phyloP scores from a whole-genome alignment of 495 filamentous ascomycete genomes.

The Hypomontagnella monticulosa region DNA sequence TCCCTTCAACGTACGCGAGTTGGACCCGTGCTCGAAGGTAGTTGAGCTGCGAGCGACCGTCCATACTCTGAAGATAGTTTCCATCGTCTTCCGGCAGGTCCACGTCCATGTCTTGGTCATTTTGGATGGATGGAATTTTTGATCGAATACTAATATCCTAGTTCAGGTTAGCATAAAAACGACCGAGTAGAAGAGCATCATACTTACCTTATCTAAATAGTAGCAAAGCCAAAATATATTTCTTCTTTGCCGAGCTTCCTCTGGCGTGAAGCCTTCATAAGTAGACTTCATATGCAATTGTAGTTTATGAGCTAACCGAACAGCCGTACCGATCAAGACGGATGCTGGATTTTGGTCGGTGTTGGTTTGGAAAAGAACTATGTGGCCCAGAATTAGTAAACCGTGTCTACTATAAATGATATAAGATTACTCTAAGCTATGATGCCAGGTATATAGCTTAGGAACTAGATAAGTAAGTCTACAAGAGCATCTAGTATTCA shows the following conservation, averaged over 20 bases:
- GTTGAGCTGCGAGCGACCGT: slow-evolving; percentile 39
- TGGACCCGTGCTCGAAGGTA: slow-evolving; percentile 42
- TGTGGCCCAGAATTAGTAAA: background rate
- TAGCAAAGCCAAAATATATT: slow-evolving; percentile 50
- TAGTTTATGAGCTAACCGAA: slow-evolving; percentile 44
- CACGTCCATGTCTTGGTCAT: slow-evolving; percentile 44
- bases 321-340: slow-evolving; percentile 46
- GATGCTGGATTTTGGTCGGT: slow-evolving; percentile 45
- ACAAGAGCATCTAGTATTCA: too few species aligned
- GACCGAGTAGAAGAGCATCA: too few species aligned
- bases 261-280: slow-evolving; percentile 29
- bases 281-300: slow-evolving; percentile 37
- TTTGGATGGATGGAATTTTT: slow-evolving; percentile 43
- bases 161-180: background rate
- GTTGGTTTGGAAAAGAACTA: slow-evolving; percentile 40
- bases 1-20: slow-evolving; percentile 44
- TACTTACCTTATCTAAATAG: slow-evolving; percentile 42
- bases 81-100: slow-evolving; percentile 43
- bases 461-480: too few species aligned
- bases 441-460: too few species aligned
- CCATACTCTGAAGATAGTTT: slow-evolving; percentile 37
- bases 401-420: background rate
- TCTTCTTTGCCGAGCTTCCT: slow-evolving; percentile 40
- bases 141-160: slow-evolving; percentile 44
- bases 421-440: background rate